phyloP scores from a whole-genome alignment of 306 rosid species.

The Gillenia trifoliata region DNA sequence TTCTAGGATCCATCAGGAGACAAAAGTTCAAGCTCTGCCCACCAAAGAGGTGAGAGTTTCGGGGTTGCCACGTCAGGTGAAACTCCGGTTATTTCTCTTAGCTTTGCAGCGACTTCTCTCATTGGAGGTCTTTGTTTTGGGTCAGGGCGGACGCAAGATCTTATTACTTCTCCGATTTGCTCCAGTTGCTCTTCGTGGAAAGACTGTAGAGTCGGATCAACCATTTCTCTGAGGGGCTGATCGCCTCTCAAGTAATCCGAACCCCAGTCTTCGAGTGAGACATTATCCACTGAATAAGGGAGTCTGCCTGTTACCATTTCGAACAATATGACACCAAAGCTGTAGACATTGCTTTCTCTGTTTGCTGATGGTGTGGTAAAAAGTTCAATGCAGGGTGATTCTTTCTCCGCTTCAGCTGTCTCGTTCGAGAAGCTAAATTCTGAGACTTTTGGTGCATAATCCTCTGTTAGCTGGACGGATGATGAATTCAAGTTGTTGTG shows the following conservation, averaged over 20 bases:
- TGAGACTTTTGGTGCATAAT: constrained; percentile 73
- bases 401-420: constrained; percentile 29
- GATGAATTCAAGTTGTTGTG: constrained; percentile 61
- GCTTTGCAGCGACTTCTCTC: constrained; percentile 49
- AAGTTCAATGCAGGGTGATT: constrained; percentile 24
- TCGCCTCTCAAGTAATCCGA: constrained; percentile 48
- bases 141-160: constrained; percentile 50
- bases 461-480: constrained; percentile 64
- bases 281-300: constrained; percentile 55
- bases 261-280: constrained; percentile 62
- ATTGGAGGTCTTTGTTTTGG: constrained; percentile 52
- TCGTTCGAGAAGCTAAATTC: constrained; percentile 61
- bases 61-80: constrained; percentile 77
- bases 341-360: constrained; percentile 57
- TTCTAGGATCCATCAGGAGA: constrained; percentile 57
- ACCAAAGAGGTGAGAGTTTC: constrained; percentile 90
- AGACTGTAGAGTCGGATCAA: constrained; percentile 67
- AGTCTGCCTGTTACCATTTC: constrained; percentile 77
- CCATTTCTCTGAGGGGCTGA: constrained; percentile 44
- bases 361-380: constrained; percentile 30
- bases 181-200: constrained; percentile 56
- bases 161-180: constrained; percentile 48
- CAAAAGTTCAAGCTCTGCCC: constrained; percentile 95
- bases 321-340: constrained; percentile 69
- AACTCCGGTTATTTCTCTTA: constrained; percentile 71